These are phyloP conservation scores for Diaporthe aspalathi DNA, from an alignment of 2,329 filamentous ascomycete genomes.

Conservation along the genomic window DNA sequence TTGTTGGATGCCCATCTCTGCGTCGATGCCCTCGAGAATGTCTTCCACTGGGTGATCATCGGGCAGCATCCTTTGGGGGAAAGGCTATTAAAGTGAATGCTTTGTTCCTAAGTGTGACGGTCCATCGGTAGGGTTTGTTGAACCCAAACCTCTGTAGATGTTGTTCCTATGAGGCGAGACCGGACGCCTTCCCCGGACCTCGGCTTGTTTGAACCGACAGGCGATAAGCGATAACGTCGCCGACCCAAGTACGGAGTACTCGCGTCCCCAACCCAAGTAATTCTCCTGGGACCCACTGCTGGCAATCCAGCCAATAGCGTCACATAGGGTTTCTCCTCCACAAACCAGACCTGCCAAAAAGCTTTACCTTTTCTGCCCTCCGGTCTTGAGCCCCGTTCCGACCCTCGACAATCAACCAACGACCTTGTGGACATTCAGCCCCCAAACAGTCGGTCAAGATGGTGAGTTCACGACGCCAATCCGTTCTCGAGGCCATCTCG, in stretches of 20 bases:
- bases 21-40: conserved; percentile 48
- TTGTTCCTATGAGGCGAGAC: not conserved
- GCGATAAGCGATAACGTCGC: conserved; percentile 28
- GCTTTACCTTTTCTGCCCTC: conserved; percentile 18
- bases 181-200: conserved; percentile 6
- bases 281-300: conserved; percentile 19
- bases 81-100: not conserved
- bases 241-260: not conserved
- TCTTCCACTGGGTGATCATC: conserved; percentile 45
- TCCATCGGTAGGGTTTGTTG: not conserved
- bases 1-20: conserved; percentile 56
- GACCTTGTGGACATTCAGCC: conserved; percentile 52
- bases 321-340: conserved; percentile 27
- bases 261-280: conserved; percentile 24
- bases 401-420: conserved; percentile 49
- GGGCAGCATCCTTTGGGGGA: conserved; percentile 38
- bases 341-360: conserved; percentile 21
- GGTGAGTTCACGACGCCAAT: conserved; percentile 66
- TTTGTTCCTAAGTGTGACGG: not conserved
- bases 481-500: conserved; percentile 26
- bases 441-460: conserved; percentile 68
- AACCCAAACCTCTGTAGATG: not conserved
- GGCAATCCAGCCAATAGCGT: conserved; percentile 23
- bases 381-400: conserved; percentile 44
- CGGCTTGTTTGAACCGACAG: conserved; percentile 14